Evolutionary conservation across 805 yeast species (phyloP), one percentile per base, ranked within the genome.

Genomic region (Wickerhamomyces ciferrii): DNA sequence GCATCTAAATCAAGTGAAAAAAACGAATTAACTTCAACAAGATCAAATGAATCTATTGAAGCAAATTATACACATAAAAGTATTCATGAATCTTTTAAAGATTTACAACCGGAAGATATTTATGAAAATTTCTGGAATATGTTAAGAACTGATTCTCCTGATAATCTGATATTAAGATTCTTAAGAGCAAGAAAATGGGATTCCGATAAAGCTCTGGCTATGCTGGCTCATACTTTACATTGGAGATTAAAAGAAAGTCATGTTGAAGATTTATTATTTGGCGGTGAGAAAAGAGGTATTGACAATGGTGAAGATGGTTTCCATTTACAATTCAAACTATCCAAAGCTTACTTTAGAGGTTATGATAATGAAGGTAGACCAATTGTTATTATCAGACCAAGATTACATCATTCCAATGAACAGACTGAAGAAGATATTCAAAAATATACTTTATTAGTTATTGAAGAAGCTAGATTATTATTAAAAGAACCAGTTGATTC

Each of bases 131-230:
- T 82, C 59, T 78, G 85, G 84, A 61, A 68, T 39, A 72, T 82
- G 72, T 58, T 81, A 43, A 81, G 92, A 66, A 76, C 81, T 38
- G 98, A 92, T 62, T 74, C 83, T 41, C 86, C 95, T 3, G 99
- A 94, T 65, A 84, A 86, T 56, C 65, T 83, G 53, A 43, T 88
- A 27, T 71, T 91, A 58, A 76, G 96, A 57, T 91, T 84, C 58
- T 66, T 87, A 23, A 75, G 96, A 55, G 97, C 97, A 35, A 81
- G 97, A 67, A 89, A 89, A 67, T 89, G 89, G 83, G 80, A 85
- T 53, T 72, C 82, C 20, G 83, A 80, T 54, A 78, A 81, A 58
- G 74, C 89, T 0, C 61, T 87, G 47, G 69, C 71, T 19, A 89
- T 90, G 96, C 59, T 88, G 43, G 72, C 83, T n/a, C 71, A 76